Evolutionary conservation across 2,329 filamentous ascomycete genomes (phyloP), one percentile per base, ranked within the genome.

Genomic region (Zymoseptoria brevis): DNA sequence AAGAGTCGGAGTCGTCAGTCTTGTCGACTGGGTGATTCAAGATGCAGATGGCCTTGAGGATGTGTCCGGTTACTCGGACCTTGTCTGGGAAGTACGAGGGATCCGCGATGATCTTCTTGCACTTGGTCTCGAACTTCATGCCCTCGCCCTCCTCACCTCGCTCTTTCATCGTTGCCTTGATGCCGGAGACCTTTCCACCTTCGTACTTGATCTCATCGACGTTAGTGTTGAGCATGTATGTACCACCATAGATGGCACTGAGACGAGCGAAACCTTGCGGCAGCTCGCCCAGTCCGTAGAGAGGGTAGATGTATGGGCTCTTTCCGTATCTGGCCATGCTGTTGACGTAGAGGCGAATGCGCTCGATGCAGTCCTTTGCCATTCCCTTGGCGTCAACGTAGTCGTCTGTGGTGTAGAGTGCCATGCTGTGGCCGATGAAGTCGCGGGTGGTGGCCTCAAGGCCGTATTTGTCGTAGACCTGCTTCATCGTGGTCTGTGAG

Each of bases 391-490:
- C 76, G 66, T 81, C 85, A 72, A 96, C 87, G 78, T 99, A 96
- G 61, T 87, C 86, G 74, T 97, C 93, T 60, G 89, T 91, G 58
- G 88, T 85, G 80, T 92, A 97, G 54, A 99, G 86, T 60, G 94
- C 94, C 94, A 99, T 99, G 70, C 93, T 90, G 77, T 99, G 94
- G 65, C 94, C 94, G 70, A 97, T 89, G 74, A 99, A 99, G 77
- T 99, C 94, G 69, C 89, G 87, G 67, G 94, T 99, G 60, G 85
- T 82, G 21, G 87, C 73, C 79, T 99, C 94, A 62, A 99, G 87
- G 60, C 91, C 89, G 69, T 96, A 99, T 76, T 97, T 96, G 79
- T 97, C 92, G 73, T 95, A 99, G 45, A 99, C 89, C n/a, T 96
- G 93, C 82, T 90, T 95, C 92, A 97, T 96, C 60, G 89, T 93